Conservation (phyloP, 108 stramenopile species). For the Nitzschia putrida region DNA sequence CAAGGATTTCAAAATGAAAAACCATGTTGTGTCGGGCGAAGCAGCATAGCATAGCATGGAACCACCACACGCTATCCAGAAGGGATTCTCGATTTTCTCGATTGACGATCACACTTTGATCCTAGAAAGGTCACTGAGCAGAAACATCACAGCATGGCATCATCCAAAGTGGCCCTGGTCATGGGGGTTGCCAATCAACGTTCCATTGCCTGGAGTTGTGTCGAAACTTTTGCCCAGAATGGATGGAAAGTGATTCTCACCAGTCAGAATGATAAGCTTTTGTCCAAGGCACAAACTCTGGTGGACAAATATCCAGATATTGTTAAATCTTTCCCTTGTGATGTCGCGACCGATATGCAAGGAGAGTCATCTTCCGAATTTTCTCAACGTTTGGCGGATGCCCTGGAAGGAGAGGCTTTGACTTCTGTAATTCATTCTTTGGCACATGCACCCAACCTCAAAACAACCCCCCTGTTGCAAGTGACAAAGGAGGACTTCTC, state of each 20-base stretch:
- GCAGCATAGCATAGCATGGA: no score
- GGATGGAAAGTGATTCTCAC: slow-evolving; percentile 50
- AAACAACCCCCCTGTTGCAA: slow-evolving; percentile 30
- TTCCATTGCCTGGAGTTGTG: slow-evolving; percentile 57
- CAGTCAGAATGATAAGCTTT: slow-evolving; percentile 44
- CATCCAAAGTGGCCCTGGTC: slow-evolving; percentile 41
- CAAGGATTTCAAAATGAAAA: no score
- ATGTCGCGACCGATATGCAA: slow-evolving; percentile 30
- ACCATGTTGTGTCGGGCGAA: no score
- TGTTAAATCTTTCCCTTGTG: slow-evolving; percentile 39
- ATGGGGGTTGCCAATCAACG: slow-evolving; percentile 62
- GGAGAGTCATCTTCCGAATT: slow-evolving; percentile 19
- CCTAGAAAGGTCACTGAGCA: no score
- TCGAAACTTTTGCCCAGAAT: slow-evolving; percentile 38
- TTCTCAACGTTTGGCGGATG: slow-evolving; percentile 29
- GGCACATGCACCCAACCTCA: slow-evolving; percentile 49
- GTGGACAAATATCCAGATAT: slow-evolving; percentile 8
- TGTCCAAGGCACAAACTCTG: slow-evolving; percentile 18
- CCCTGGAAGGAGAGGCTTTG: slow-evolving; percentile 27
- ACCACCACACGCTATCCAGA: no score
- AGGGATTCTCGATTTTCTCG: no score
- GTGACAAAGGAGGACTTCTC: slow-evolving; percentile 36
- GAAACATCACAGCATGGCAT: not conserved
- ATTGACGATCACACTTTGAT: no score
- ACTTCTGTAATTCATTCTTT: slow-evolving; percentile 54